These are phyloP conservation scores for Leccinellum albellum DNA, from an alignment of 768 basidiomycete genomes.

Conservation along the genomic window DNA sequence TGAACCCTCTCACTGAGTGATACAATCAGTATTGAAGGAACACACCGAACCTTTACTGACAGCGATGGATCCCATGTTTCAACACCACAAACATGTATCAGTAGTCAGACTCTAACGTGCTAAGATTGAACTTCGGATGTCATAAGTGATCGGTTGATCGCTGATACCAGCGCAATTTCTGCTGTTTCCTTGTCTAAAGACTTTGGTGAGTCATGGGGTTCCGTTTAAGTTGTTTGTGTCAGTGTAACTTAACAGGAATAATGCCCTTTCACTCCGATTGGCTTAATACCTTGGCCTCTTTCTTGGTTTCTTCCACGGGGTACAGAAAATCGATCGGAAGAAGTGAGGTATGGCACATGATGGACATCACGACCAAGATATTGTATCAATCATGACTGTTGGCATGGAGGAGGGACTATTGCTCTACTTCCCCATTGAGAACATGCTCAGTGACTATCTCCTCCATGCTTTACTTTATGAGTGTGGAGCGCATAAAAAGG, in stretches of 20 bases:
- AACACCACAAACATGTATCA: not conserved
- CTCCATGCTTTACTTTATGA: not conserved
- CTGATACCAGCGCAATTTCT: not conserved
- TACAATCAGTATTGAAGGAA: no score
- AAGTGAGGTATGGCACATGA: not conserved
- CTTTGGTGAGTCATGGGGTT: not conserved
- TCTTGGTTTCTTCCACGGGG: not conserved
- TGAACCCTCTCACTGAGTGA: no score
- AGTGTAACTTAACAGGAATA: not conserved
- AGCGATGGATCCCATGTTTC: not conserved
- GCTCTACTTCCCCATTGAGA: not conserved
- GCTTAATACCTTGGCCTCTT: not conserved
- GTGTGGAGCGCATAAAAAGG: not conserved
- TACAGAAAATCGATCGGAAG: not conserved
- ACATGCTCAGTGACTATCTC: not conserved
- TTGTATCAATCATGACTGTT: not conserved
- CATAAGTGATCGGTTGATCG: not conserved
- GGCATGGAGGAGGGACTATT: not conserved
- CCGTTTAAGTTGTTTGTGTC: not conserved
- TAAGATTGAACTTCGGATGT: not conserved
- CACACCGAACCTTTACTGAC: not conserved
- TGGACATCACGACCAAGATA: not conserved
- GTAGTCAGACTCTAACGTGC: not conserved
- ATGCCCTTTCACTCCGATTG: not conserved
- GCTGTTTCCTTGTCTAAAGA: not conserved